A percentile compares a stretch with the other conserved stretches of the same genome.
Evolutionary conservation across 148 eudicot genomes (phyloP).

Genomic region (Cornus controversa): DNA sequence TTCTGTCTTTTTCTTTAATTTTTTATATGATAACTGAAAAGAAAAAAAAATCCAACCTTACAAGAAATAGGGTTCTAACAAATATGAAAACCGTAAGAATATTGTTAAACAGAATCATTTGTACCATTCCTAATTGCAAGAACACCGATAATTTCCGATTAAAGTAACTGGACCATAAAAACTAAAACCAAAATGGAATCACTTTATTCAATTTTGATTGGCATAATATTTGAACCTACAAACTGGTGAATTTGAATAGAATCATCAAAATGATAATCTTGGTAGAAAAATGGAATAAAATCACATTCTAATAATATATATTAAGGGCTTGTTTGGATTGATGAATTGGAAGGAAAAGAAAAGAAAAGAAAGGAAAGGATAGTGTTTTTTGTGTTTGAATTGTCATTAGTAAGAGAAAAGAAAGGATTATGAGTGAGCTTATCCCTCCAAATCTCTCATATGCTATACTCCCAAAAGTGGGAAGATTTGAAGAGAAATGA

Average conservation of each 20-base stretch:
- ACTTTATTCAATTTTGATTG: neutral
- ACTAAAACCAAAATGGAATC: neutral
- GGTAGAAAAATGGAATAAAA: neutral
- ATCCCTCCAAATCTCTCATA: too few species aligned
- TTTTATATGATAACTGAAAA: neutral
- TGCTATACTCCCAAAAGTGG: too few species aligned
- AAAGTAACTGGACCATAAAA: neutral
- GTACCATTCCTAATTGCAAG: neutral
- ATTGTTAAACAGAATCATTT: neutral
- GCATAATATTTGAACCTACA: neutral
- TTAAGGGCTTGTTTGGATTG: too few species aligned
- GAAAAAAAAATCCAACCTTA: neutral
- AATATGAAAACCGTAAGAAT: neutral
- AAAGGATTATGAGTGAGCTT: too few species aligned
- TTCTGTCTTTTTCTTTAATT: neutral
- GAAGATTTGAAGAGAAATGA: too few species aligned
- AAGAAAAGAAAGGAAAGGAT: too few species aligned
- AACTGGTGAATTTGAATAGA: neutral
- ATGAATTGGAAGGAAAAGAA: too few species aligned
- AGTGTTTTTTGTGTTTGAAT: too few species aligned
- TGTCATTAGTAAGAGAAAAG: too few species aligned
- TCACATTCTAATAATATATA: neutral
- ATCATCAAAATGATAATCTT: neutral
- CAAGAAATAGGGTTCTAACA: neutral
- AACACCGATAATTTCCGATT: neutral